phyloP scores from a whole-genome alignment of 2,329 filamentous ascomycete species.

The Cordyceps cicadae region DNA sequence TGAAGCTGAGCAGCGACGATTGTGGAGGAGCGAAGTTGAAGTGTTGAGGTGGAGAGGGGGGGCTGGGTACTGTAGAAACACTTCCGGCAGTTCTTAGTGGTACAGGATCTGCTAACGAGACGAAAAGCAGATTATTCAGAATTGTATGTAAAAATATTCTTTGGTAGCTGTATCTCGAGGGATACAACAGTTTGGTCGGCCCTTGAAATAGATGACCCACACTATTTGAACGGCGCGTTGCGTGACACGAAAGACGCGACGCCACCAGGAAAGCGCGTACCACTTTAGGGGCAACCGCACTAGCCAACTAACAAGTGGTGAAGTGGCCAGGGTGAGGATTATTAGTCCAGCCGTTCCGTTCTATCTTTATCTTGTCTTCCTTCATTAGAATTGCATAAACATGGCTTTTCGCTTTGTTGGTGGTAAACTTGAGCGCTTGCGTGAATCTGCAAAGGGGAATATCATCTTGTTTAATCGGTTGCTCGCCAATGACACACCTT shows the following conservation, averaged over 20 bases:
- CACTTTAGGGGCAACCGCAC: not conserved
- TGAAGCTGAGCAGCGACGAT: not conserved
- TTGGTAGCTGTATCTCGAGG: not conserved
- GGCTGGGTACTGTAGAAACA: too few species aligned
- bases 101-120: not conserved
- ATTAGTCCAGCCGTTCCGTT: not conserved
- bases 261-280: conserved; percentile 10
- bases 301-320: not conserved
- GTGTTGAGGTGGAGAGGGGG: not conserved
- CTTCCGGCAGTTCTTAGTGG: too few species aligned
- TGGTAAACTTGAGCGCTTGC: too few species aligned
- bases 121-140: not conserved
- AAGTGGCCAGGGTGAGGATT: not conserved
- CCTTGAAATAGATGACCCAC: not conserved
- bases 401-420: too few species aligned
- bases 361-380: too few species aligned
- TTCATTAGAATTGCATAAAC: not conserved
- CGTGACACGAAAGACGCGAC: conserved; percentile 10
- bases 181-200: not conserved
- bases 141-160: not conserved
- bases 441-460: too few species aligned
- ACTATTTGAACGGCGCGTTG: not conserved
- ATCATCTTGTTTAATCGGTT: not conserved
- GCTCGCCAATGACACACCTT: not conserved
- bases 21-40: not conserved